Conservation (phyloP, 1,284 basidiomycete species). For the Austropuccinia psidii region DNA sequence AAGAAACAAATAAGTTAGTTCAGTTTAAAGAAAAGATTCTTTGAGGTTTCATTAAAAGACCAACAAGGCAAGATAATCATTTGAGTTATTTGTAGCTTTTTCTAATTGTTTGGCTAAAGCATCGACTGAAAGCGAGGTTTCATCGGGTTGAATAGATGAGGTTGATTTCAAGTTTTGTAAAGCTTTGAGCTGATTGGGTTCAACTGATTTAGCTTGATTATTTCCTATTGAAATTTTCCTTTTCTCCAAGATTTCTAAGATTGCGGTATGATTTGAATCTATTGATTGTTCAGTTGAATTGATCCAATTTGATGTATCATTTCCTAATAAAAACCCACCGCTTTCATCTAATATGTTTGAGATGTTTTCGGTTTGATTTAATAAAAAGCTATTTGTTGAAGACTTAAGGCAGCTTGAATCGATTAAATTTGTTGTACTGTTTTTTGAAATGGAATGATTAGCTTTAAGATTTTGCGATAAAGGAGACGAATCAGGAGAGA, state of each 20-base stretch:
- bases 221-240: no score
- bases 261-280: conserved; percentile 16
- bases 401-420: background rate
- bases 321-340: conserved; percentile 2
- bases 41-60: background rate
- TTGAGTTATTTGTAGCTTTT: background rate
- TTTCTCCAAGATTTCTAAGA: conserved; percentile 25
- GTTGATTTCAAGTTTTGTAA: no score
- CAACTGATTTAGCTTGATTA: no score
- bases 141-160: no score
- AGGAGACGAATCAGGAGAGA: conserved; percentile 16
- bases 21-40: background rate
- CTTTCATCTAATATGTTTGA: conserved; percentile 30
- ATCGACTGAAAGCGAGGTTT: background rate
- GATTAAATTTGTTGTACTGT: background rate
- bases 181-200: no score
- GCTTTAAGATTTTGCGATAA: background rate
- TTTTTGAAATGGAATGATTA: background rate
- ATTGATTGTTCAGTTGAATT: conserved; percentile 23
- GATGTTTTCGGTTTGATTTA: conserved; percentile 2
- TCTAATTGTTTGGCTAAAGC: conserved; percentile 2
- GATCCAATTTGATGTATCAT: conserved; percentile 13
- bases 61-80: conserved; percentile 3
- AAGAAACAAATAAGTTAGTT: background rate
- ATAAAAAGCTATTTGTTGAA: background rate